phyloP scores from a whole-genome alignment of 306 rosid species.

The Vicia villosa region DNA sequence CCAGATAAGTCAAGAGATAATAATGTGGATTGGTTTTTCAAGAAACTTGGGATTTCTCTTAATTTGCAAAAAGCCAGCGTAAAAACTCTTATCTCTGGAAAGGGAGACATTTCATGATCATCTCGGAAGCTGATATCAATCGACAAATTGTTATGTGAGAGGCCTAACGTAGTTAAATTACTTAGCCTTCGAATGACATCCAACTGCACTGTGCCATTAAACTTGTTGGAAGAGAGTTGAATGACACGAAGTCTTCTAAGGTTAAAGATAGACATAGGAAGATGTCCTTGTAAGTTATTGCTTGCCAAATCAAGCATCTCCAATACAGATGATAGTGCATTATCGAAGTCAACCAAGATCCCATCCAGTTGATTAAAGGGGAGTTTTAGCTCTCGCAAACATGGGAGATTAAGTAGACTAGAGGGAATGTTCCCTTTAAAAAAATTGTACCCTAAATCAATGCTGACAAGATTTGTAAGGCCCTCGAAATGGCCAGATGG shows the following conservation, averaged over 20 bases:
- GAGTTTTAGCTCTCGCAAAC: slow-evolving; percentile 13
- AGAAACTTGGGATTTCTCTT: slow-evolving; percentile 30
- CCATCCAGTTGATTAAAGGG: slow-evolving; percentile 35
- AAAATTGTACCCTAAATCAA: slow-evolving; percentile 26
- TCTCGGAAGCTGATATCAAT: not conserved
- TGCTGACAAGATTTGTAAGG: slow-evolving; percentile 13
- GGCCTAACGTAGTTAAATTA: slow-evolving; percentile 44
- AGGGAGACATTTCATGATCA: not conserved
- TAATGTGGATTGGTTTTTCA: slow-evolving; percentile 36
- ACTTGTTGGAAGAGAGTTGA: slow-evolving; percentile 50
- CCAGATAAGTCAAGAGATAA: slow-evolving; percentile 6
- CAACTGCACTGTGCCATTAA: slow-evolving; percentile 41
- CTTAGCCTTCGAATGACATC: not conserved
- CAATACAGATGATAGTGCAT: not conserved
- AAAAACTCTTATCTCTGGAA: not conserved
- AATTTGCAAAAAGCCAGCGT: slow-evolving; percentile 45
- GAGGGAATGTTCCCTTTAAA: slow-evolving; percentile 39
- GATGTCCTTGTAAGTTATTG: slow-evolving; percentile 49
- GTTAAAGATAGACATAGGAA: slow-evolving; percentile 39
- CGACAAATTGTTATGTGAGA: slow-evolving; percentile 46
- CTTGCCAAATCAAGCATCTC: slow-evolving; percentile 43
- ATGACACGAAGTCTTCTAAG: slow-evolving; percentile 29
- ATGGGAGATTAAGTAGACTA: slow-evolving; percentile 21
- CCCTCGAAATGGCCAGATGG: slow-evolving; percentile 24
- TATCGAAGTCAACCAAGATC: slow-evolving; percentile 9